A percentile compares a stretch with the other conserved stretches of the same genome.
Evolutionary conservation across 2,329 filamentous ascomycete genomes (phyloP).

Genomic region (Colletotrichum godetiae): DNA sequence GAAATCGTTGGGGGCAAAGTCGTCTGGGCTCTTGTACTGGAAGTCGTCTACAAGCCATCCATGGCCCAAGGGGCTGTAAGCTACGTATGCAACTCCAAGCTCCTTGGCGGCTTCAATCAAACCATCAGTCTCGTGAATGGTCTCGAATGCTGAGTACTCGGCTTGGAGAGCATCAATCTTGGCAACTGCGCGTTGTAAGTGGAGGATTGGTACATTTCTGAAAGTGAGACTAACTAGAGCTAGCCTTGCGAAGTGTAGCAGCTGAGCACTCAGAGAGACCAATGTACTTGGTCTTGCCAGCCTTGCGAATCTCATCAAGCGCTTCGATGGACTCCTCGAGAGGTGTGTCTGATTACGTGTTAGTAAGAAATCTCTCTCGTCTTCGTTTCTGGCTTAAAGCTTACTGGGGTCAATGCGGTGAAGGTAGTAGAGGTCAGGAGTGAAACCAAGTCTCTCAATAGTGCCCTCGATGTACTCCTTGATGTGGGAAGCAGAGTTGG

Average conservation of each 20-base stretch:
- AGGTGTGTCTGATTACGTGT: conserved; percentile 47
- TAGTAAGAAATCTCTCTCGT: neutral
- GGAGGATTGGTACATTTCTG: neutral
- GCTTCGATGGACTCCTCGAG: conserved; percentile 59
- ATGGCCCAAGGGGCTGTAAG: conserved; percentile 58
- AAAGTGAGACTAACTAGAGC: conserved; percentile 48
- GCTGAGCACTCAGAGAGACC: conserved; percentile 60
- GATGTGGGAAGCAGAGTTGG: conserved; percentile 58
- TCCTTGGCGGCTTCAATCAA: conserved; percentile 55
- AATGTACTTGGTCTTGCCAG: conserved; percentile 60
- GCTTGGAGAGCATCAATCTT: conserved; percentile 59
- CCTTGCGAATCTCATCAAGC: conserved; percentile 56
- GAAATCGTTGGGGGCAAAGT: conserved; percentile 56
- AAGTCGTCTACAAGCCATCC: conserved; percentile 60
- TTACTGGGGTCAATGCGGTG: conserved; percentile 57
- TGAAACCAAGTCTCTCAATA: conserved; percentile 58
- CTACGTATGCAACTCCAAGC: conserved; percentile 54
- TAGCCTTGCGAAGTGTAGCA: conserved; percentile 54
- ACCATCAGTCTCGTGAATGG: conserved; percentile 40
- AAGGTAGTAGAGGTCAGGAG: conserved; percentile 58
- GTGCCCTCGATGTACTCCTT: conserved; percentile 60
- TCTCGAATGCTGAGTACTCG: conserved; percentile 52
- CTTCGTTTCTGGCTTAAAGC: conserved; percentile 17
- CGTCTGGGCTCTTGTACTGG: conserved; percentile 53
- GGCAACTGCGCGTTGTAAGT: conserved; percentile 48